Conservation (phyloP, 495 filamentous ascomycete genomes). For the Acidomyces sp. region DNA sequence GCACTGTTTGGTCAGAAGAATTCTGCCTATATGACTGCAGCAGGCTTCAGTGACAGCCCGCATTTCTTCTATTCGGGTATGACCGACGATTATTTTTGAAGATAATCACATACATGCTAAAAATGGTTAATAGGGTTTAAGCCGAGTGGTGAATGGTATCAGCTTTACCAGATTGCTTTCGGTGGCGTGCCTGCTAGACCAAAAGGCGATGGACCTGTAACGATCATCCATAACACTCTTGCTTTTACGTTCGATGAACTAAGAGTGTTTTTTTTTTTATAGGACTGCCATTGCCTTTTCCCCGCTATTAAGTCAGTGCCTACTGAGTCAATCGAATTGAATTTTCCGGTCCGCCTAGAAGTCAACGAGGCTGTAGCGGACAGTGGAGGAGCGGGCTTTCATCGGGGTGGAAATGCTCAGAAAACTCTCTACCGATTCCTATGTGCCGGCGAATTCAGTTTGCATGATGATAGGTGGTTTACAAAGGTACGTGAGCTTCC, state of each 20-base stretch:
- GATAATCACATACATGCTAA: no score
- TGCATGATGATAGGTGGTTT: slow-evolving; percentile 41
- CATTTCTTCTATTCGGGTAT: slow-evolving; percentile 30
- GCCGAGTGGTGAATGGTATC: slow-evolving; percentile 37
- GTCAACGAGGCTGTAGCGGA: slow-evolving; percentile 38
- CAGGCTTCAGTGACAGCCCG: slow-evolving; percentile 38
- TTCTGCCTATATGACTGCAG: slow-evolving; percentile 35
- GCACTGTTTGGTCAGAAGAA: slow-evolving; percentile 38
- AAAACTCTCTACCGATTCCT: slow-evolving; percentile 37
- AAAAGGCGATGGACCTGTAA: slow-evolving; percentile 36
- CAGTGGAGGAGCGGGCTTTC: slow-evolving; percentile 36
- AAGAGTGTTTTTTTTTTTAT: no score
- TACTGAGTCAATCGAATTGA: slow-evolving; percentile 38
- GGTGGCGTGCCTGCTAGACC: slow-evolving; percentile 38
- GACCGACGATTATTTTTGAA: no score
- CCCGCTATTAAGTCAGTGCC: slow-evolving; percentile 41
- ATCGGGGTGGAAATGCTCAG: slow-evolving; percentile 39
- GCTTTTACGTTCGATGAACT: no score
- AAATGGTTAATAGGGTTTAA: slow-evolving; percentile 39
- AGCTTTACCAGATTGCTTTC: slow-evolving; percentile 41
- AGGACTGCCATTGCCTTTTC: slow-evolving; percentile 42
- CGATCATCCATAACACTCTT: no score
- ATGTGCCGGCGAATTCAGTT: slow-evolving; percentile 34
- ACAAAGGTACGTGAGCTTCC: no score
- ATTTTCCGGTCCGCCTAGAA: slow-evolving; percentile 38